phyloP scores from a whole-genome alignment of 169 alveolate species.

The Cryptosporidium viatorum region DNA sequence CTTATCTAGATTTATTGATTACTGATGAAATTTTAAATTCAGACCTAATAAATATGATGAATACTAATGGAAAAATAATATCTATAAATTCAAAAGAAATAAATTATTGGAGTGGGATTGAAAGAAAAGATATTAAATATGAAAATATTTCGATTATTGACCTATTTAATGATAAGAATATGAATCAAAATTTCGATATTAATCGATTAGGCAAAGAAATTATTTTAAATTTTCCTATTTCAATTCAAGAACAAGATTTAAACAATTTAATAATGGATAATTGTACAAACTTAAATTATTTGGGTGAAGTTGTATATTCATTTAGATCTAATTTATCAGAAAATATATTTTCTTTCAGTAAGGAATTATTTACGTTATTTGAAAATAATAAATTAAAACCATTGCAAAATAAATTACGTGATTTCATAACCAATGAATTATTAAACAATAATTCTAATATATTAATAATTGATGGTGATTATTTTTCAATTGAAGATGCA shows the following conservation, averaged over 20 bases:
- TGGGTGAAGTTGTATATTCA: constrained; percentile 34
- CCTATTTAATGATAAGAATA: neutral
- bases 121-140: neutral
- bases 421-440: neutral
- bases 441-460: neutral
- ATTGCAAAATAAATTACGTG: neutral
- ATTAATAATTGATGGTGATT: neutral
- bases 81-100: neutral
- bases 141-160: constrained; percentile 2
- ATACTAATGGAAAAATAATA: neutral
- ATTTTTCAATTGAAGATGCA: constrained; percentile 12
- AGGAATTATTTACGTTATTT: neutral
- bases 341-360: neutral
- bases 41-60: neutral
- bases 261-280: neutral
- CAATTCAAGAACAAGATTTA: neutral
- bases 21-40: neutral
- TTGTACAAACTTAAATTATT: neutral
- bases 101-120: neutral
- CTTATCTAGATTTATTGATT: neutral
- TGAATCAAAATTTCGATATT: neutral
- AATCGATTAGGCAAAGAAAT: neutral
- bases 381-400: neutral
- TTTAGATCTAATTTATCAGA: constrained; percentile 1
- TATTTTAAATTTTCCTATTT: neutral